Evolutionary conservation across 768 basidiomycete species (phyloP).

Genomic region (Agrocybe praecox): DNA sequence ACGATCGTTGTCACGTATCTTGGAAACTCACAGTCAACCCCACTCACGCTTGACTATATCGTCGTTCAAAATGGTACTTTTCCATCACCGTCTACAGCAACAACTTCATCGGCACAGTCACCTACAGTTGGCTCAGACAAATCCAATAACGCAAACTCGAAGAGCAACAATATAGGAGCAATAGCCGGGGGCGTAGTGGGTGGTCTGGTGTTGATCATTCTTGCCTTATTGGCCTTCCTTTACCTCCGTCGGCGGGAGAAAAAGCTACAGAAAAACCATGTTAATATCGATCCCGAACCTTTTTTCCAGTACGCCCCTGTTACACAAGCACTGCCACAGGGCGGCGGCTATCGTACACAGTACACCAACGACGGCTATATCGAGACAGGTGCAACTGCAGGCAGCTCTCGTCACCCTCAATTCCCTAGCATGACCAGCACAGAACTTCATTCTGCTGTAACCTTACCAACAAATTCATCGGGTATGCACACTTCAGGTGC

Average conservation of each 20-base stretch:
- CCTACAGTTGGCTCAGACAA: background rate
- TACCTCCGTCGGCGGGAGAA: conserved; percentile 15
- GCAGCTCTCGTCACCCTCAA: conserved; percentile 1
- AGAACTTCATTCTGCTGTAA: conserved; percentile 2
- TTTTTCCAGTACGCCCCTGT: conserved; percentile 9
- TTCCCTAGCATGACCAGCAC: conserved; percentile 13
- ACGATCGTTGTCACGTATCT: conserved; percentile 21
- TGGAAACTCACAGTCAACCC: conserved; percentile 21
- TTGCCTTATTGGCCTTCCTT: conserved; percentile 10
- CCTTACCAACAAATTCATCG: background rate
- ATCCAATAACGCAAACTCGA: background rate
- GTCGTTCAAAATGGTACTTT: conserved; percentile 22
- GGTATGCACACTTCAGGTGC: background rate
- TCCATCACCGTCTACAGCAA: background rate
- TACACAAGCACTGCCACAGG: background rate
- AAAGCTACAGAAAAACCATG: background rate
- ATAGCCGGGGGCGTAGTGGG: conserved; percentile 24
- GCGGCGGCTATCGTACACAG: background rate
- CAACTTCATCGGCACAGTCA: background rate
- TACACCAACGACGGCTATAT: background rate
- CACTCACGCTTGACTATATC: conserved; percentile 27
- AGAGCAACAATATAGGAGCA: conserved; percentile 12
- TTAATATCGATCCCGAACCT: background rate
- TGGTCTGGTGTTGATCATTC: conserved; percentile 16
- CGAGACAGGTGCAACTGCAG: background rate